Conservation (phyloP, 768 basidiomycete species). For the Boletus subcaerulescens region DNA sequence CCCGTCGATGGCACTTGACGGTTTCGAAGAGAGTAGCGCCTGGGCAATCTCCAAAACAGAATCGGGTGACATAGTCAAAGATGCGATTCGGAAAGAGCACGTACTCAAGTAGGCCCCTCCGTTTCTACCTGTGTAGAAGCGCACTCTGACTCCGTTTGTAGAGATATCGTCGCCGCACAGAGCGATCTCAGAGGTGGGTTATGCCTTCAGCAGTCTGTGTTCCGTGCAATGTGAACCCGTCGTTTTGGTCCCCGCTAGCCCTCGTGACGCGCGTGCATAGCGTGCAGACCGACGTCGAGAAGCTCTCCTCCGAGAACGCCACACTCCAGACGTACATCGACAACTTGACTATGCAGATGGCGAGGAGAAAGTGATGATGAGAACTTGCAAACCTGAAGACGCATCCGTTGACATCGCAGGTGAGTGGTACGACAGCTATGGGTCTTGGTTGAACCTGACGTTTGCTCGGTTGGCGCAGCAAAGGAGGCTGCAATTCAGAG, state of each 20-base stretch:
- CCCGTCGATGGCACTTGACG: conserved; percentile 44
- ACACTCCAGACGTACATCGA: conserved; percentile 89
- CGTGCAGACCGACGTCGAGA: conserved; percentile 78
- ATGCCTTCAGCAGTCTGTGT: background rate
- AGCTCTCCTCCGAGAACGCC: conserved; percentile 73
- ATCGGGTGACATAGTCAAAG: conserved; percentile 64
- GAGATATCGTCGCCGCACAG: conserved; percentile 74
- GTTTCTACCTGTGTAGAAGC: background rate
- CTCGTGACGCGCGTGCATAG: conserved; percentile 63
- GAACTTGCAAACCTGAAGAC: background rate
- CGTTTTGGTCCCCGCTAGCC: conserved; percentile 39
- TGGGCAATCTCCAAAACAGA: conserved; percentile 50
- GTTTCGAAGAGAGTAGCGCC: conserved; percentile 39
- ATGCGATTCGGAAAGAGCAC: conserved; percentile 75
- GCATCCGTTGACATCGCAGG: background rate
- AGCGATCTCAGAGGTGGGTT: conserved; percentile 71
- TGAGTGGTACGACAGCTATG: background rate
- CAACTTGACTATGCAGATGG: conserved; percentile 85
- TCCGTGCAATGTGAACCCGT: background rate
- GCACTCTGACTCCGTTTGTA: conserved; percentile 26
- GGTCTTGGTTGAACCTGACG: background rate
- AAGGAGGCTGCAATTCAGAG: background rate
- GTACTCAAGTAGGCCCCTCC: conserved; percentile 62
- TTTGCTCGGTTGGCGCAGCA: background rate
- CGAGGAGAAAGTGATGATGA: conserved; percentile 59